phyloP scores from a whole-genome alignment of 352 stramenopile genomes.

The Pseudoperonospora humuli region DNA sequence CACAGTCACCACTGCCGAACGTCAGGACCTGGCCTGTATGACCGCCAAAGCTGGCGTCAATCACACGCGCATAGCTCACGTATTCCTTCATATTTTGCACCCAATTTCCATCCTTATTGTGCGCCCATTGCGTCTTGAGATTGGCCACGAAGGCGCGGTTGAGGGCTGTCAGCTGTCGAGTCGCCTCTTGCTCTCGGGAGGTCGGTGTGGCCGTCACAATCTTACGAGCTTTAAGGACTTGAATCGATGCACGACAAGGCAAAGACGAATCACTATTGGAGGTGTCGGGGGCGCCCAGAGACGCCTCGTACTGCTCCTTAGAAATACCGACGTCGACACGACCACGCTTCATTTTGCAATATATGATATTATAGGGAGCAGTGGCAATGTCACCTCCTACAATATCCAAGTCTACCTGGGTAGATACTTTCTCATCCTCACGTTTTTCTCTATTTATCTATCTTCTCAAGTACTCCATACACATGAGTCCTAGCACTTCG shows the following conservation, averaged over 20 bases:
- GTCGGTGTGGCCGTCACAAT: constrained; percentile 26
- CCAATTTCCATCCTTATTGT: constrained; percentile 64
- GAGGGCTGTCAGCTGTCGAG: constrained; percentile 49
- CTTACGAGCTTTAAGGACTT: constrained; percentile 43
- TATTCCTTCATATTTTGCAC: constrained; percentile 78
- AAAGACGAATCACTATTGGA: not conserved
- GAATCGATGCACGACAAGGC: constrained; percentile 34
- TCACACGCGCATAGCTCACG: constrained; percentile 53
- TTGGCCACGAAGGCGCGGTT: constrained; percentile 63
- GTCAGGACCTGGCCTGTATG: constrained; percentile 48
- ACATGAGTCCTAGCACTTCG: no score
- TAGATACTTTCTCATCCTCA: no score
- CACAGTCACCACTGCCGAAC: constrained; percentile 90
- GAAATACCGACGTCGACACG: constrained; percentile 60
- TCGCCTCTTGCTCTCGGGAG: constrained; percentile 29
- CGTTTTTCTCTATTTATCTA: no score
- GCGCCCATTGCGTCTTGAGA: constrained; percentile 50
- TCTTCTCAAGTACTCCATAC: no score
- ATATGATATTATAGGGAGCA: no score
- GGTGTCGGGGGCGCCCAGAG: constrained; percentile 4
- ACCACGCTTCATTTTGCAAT: constrained; percentile 50
- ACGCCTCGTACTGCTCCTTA: constrained; percentile 65
- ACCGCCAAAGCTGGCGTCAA: constrained; percentile 47
- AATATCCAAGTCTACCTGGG: no score
- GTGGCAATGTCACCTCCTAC: no score